Conservation (phyloP, 2,329 filamentous ascomycete species). For the Lachnellula willkommii region DNA sequence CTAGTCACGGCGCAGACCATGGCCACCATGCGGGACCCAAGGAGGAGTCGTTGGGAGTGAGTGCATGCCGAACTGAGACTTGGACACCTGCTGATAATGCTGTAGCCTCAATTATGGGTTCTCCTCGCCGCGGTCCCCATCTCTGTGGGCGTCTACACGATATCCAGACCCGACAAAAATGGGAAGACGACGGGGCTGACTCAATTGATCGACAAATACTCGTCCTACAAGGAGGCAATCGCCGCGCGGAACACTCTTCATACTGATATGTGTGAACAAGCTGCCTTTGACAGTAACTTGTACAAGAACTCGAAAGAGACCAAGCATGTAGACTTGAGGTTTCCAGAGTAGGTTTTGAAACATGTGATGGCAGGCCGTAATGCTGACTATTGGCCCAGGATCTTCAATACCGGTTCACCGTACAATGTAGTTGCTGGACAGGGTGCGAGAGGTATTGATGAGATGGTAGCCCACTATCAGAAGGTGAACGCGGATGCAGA, state of each 20-base stretch:
- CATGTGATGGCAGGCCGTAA: neutral
- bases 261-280: conserved; percentile 56
- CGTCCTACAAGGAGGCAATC: conserved; percentile 46
- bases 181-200: conserved; percentile 40
- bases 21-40: conserved; percentile 34
- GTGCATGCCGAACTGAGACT: conserved; percentile 23
- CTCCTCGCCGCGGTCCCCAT: conserved; percentile 41
- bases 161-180: conserved; percentile 35
- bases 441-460: conserved; percentile 49
- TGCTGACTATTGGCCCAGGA: conserved; percentile 39
- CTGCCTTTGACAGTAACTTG: conserved; percentile 56
- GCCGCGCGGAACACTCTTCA: conserved; percentile 55
- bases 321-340: conserved; percentile 48
- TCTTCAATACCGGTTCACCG: conserved; percentile 57
- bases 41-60: conserved; percentile 47
- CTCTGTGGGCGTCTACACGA: conserved; percentile 39
- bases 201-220: conserved; percentile 50
- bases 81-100: conserved; percentile 16
- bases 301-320: conserved; percentile 45
- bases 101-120: conserved; percentile 43
- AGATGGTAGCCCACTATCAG: conserved; percentile 58
- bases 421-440: conserved; percentile 61
- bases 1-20: conserved; percentile 12
- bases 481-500: conserved; percentile 51
- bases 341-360: conserved; percentile 54